phyloP scores from a whole-genome alignment of 2,329 filamentous ascomycete species.

The Thermothelomyces thermophilus region DNA sequence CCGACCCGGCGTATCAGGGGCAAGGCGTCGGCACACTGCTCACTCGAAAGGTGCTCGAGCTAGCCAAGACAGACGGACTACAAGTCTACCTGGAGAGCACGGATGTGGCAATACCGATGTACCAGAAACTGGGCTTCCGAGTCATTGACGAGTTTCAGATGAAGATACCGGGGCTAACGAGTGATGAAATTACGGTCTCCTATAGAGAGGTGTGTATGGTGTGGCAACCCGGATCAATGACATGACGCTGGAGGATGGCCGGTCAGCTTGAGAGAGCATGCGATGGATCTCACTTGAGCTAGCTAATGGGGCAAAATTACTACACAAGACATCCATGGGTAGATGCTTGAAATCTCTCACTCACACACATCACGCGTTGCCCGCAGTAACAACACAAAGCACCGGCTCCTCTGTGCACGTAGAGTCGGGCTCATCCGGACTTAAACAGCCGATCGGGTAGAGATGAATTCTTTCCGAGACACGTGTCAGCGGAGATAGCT shows the following conservation, averaged over 20 bases:
- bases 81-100: slow-evolving; percentile 36
- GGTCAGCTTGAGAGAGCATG: not conserved
- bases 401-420: not conserved
- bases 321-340: no score
- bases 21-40: slow-evolving; percentile 33
- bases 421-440: not conserved
- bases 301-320: no score
- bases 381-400: no score
- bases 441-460: not conserved
- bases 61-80: slow-evolving; percentile 29
- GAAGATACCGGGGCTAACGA: slow-evolving; percentile 27
- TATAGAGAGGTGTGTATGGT: slow-evolving; percentile 31
- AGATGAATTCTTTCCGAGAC: not conserved
- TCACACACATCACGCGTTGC: no score
- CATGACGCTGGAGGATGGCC: not conserved
- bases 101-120: slow-evolving; percentile 33
- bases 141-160: slow-evolving; percentile 30
- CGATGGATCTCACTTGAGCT: no score
- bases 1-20: slow-evolving; percentile 31
- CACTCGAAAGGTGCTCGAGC: slow-evolving; percentile 29
- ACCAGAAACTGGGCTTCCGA: slow-evolving; percentile 34
- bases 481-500: not conserved
- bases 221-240: slow-evolving; percentile 13
- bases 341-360: no score
- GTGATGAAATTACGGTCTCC: slow-evolving; percentile 10